These are phyloP conservation scores for Rhodocollybia butyracea DNA, from an alignment of 768 basidiomycete species.

Conservation along the genomic window DNA sequence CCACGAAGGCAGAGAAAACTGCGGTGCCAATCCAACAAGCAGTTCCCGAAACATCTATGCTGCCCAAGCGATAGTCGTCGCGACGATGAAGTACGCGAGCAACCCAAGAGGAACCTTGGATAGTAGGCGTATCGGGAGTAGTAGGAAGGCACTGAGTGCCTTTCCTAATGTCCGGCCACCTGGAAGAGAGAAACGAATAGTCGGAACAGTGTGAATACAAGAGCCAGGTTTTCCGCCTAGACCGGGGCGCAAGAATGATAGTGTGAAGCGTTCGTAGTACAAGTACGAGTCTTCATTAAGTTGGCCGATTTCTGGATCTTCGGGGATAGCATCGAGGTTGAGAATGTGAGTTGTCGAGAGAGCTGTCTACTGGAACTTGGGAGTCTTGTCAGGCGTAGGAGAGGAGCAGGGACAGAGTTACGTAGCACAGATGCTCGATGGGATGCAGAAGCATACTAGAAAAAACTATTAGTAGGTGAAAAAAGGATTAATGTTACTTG, in stretches of 20 bases:
- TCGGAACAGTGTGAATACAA: conserved; percentile 26
- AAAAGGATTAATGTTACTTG: conserved; percentile 29
- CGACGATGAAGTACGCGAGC: no score
- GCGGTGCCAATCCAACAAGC: no score
- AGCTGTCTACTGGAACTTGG: conserved; percentile 33
- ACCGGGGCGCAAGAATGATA: conserved; percentile 3
- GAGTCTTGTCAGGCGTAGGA: conserved; percentile 38
- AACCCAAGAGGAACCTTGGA: no score
- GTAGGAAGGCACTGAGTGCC: no score
- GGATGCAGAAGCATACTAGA: conserved; percentile 29
- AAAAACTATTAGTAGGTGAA: not conserved
- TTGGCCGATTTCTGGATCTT: conserved; percentile 47
- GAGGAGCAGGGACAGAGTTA: conserved; percentile 33
- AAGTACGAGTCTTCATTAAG: conserved; percentile 11
- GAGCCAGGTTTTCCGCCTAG: conserved; percentile 43
- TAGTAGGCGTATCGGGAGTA: no score
- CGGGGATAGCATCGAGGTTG: conserved; percentile 60
- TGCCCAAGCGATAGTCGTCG: no score
- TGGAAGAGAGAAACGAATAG: no score
- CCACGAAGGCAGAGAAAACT: no score
- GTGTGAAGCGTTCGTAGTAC: no score
- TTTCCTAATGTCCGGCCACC: no score
- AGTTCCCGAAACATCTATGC: no score
- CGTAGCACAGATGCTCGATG: no score
- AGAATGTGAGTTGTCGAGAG: conserved; percentile 39